Conservation (phyloP, 83 land plant genomes). For the Isoetes engelmannii region DNA sequence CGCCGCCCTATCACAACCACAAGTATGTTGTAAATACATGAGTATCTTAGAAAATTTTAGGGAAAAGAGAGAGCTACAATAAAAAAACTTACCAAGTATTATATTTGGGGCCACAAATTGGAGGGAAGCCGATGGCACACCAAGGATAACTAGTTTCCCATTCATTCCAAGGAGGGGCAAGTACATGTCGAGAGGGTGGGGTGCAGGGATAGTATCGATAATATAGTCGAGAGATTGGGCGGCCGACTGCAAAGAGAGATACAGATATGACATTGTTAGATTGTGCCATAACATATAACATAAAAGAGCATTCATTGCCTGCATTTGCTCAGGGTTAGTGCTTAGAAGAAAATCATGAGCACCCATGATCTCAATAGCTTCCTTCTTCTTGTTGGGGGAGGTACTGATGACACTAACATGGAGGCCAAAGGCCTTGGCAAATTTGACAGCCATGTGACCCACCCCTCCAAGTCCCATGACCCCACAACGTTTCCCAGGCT, state of each 20-base stretch:
- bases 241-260: slow-evolving; percentile 13
- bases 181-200: slow-evolving; percentile 17
- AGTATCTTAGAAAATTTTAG: no score
- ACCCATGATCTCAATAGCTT: slow-evolving; percentile 20
- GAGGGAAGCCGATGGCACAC: slow-evolving; percentile 8
- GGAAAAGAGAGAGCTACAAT: no score
- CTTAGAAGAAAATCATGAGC: slow-evolving; percentile 25
- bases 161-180: slow-evolving; percentile 18
- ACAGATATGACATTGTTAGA: background rate
- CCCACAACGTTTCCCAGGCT: slow-evolving; percentile 17
- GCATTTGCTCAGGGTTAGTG: slow-evolving; percentile 17
- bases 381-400: slow-evolving; percentile 19
- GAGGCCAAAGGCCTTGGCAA: slow-evolving; percentile 30
- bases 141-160: slow-evolving; percentile 21
- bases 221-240: slow-evolving; percentile 21
- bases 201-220: slow-evolving; percentile 19
- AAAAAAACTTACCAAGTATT: slow-evolving; percentile 7
- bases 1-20: slow-evolving; percentile 44
- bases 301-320: slow-evolving; percentile 4
- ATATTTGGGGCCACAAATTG: slow-evolving; percentile 10
- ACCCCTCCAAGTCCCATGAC: slow-evolving; percentile 29
- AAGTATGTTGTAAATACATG: no score
- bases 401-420: slow-evolving; percentile 29
- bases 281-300: background rate
- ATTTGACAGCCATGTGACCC: slow-evolving; percentile 30